Conservation (phyloP, 768 basidiomycete species). For the Leccinum longicurvipes region DNA sequence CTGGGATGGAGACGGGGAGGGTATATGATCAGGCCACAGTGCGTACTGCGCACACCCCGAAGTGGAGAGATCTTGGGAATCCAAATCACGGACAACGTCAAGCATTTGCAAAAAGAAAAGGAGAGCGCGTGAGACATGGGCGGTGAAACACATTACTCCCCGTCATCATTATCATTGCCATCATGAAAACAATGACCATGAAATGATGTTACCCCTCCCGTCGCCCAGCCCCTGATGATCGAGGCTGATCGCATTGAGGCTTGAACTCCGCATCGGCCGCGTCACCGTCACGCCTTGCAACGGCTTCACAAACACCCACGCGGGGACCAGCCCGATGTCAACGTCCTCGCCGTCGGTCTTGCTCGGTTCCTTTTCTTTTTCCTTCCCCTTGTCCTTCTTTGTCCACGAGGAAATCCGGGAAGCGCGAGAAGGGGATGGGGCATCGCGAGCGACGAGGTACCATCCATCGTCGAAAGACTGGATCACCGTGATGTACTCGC, state of each 20-base stretch:
- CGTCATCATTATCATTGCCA: neutral
- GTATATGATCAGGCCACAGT: neutral
- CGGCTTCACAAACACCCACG: constrained; percentile 72
- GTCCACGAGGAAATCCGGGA: constrained; percentile 25
- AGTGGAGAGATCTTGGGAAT: neutral
- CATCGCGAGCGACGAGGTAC: constrained; percentile 67
- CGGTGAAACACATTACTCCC: neutral
- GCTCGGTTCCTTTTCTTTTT: too few relatives aligned
- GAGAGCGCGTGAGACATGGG: neutral
- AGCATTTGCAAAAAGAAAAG: neutral
- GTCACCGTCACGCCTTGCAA: constrained; percentile 56
- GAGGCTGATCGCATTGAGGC: constrained; percentile 47
- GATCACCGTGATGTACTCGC: constrained; percentile 61
- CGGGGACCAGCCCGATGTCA: constrained; percentile 71
- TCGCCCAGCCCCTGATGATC: constrained; percentile 25
- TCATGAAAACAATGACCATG: constrained; percentile 46
- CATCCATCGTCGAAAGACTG: constrained; percentile 77
- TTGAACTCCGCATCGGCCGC: constrained; percentile 61
- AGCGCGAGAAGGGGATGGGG: constrained; percentile 36
- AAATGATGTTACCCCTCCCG: constrained; percentile 50
- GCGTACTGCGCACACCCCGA: neutral
- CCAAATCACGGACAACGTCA: neutral
- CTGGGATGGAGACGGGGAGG: neutral
- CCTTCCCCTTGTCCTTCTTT: neutral
- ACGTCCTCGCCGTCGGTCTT: constrained; percentile 36